Conservation (phyloP, 2,329 filamentous ascomycete genomes). For the Calonectria fujianensis region DNA sequence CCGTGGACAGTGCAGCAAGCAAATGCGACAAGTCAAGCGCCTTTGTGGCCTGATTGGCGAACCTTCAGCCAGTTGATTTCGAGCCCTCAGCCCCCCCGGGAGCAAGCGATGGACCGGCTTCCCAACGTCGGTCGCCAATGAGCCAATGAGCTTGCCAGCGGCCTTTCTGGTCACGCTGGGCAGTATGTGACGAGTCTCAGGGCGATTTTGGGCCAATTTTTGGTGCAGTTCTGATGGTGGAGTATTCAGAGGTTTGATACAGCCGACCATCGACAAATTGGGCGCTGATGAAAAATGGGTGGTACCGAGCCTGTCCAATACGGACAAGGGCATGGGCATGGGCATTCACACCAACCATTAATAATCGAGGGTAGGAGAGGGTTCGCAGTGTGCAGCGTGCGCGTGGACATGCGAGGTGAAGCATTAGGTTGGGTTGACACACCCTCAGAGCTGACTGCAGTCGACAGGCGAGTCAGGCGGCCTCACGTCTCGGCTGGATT, state of each 20-base stretch:
- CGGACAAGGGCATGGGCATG: constrained; percentile 34
- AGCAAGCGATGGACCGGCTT: constrained; percentile 39
- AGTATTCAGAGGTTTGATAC: constrained; percentile 37
- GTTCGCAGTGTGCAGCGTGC: constrained; percentile 49
- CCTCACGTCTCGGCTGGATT: constrained; percentile 51
- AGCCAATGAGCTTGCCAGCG: constrained; percentile 46
- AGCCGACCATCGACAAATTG: constrained; percentile 36
- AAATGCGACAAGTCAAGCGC: constrained; percentile 52
- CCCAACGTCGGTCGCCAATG: constrained; percentile 42
- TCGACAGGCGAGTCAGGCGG: constrained; percentile 54
- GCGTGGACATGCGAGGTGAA: constrained; percentile 52
- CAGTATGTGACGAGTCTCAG: constrained; percentile 46
- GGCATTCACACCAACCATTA: constrained; percentile 47
- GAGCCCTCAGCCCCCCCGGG: constrained; percentile 35
- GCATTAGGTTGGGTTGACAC: constrained; percentile 45
- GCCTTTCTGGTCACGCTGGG: constrained; percentile 37
- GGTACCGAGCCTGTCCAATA: constrained; percentile 33
- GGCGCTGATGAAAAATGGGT: constrained; percentile 35
- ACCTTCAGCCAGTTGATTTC: constrained; percentile 43
- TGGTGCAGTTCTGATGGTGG: constrained; percentile 42
- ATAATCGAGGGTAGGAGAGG: constrained; percentile 45
- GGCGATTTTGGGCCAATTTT: constrained; percentile 42
- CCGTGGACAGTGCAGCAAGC: constrained; percentile 53
- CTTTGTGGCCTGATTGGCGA: constrained; percentile 52
- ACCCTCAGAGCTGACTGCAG: constrained; percentile 44